These are phyloP conservation scores for Candida labiduridarum DNA, from an alignment of 1,139 yeast species.

Conservation along the genomic window DNA sequence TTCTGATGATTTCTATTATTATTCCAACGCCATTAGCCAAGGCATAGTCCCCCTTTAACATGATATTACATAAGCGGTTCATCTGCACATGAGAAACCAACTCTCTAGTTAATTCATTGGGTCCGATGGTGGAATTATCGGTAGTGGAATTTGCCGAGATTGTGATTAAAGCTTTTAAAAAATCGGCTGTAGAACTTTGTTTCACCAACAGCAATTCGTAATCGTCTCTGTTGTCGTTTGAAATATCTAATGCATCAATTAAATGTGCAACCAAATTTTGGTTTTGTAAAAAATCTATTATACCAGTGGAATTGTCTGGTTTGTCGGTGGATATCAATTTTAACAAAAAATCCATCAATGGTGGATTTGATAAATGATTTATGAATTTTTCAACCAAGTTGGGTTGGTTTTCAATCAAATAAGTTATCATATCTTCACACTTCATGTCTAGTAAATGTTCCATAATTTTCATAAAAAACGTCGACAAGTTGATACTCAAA, in stretches of 20 bases:
- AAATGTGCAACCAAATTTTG: conserved; percentile 64
- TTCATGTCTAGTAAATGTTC: conserved; percentile 93
- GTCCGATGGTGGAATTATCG: conserved; percentile 89
- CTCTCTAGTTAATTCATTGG: conserved; percentile 91
- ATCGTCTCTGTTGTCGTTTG: conserved; percentile 18
- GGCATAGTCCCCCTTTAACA: conserved; percentile 91
- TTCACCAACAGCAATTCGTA: conserved; percentile 49
- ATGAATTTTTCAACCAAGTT: conserved; percentile 68
- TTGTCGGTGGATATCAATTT: conserved; percentile 80
- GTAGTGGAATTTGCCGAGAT: conserved; percentile 74
- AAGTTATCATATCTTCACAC: conserved; percentile 76
- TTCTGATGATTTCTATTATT: conserved; percentile 90
- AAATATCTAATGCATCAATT: conserved; percentile 54
- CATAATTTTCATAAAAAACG: conserved; percentile 91
- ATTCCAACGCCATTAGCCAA: conserved; percentile 96
- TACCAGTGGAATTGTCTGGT: conserved; percentile 77
- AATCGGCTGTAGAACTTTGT: conserved; percentile 52
- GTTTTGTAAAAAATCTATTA: conserved; percentile 67
- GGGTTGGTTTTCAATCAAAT: conserved; percentile 63
- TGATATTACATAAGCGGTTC: conserved; percentile 69
- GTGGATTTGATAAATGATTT: conserved; percentile 81
- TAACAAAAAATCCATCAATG: conserved; percentile 79
- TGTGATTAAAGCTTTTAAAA: conserved; percentile 50
- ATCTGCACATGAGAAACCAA: conserved; percentile 73
- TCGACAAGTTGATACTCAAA: conserved; percentile 74